phyloP scores from a whole-genome alignment of 2,329 filamentous ascomycete species.

The Monilinia aucupariae region DNA sequence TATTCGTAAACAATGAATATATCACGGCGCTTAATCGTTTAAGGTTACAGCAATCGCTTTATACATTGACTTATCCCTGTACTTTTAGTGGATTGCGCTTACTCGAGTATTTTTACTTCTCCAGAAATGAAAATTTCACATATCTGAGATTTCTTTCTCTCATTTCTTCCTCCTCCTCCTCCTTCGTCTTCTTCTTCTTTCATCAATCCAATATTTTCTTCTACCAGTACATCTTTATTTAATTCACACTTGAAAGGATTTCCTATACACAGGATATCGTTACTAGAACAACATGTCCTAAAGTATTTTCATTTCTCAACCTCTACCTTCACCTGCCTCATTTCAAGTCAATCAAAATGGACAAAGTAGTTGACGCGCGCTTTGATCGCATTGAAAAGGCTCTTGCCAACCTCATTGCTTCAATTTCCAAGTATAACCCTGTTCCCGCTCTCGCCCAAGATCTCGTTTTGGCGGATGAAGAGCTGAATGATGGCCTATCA shows the following conservation, averaged over 20 bases:
- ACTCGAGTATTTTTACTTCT: too few species aligned
- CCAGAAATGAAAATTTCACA: too few species aligned
- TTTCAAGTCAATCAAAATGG: conserved; percentile 43
- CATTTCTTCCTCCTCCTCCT: too few species aligned
- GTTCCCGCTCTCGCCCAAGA: conserved; percentile 62
- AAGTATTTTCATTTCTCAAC: not conserved
- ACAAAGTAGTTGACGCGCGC: conserved; percentile 54
- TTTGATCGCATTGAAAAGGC: conserved; percentile 64
- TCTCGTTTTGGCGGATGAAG: conserved; percentile 63
- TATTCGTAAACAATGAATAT: too few species aligned
- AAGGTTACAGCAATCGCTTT: too few species aligned
- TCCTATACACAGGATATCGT: not conserved
- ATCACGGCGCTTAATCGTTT: too few species aligned
- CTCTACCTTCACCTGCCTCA: not conserved
- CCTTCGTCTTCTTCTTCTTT: too few species aligned
- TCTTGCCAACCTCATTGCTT: conserved; percentile 66
- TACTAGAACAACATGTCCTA: conserved; percentile 5
- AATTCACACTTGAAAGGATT: not conserved
- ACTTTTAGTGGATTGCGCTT: too few species aligned
- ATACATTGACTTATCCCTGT: too few species aligned
- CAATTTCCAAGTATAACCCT: conserved; percentile 76
- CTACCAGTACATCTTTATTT: too few species aligned
- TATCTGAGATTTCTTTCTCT: too few species aligned
- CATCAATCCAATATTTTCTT: too few species aligned
- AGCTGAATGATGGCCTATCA: conserved; percentile 60